Conservation (phyloP, 2,329 filamentous ascomycete genomes). For the Teratosphaeria destructans region DNA sequence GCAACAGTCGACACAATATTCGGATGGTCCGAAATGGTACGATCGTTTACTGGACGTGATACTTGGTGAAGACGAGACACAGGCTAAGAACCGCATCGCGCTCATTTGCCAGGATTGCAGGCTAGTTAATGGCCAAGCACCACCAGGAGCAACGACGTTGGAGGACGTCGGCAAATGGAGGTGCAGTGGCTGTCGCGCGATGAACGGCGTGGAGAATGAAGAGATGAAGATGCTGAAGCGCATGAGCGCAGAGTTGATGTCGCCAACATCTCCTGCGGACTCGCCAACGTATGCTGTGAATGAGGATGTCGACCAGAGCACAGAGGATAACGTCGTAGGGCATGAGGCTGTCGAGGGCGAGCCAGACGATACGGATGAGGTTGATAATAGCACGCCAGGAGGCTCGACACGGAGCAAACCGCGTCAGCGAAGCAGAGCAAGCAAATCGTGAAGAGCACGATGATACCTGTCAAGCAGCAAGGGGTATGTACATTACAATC, state of each 20-base stretch:
- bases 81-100: slow-evolving; percentile 79
- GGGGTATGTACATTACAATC: background rate
- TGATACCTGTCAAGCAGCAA: background rate
- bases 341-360: background rate
- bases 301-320: background rate
- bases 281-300: background rate
- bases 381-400: background rate
- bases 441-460: slow-evolving; percentile 1
- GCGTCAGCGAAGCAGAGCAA: background rate
- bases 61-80: slow-evolving; percentile 88
- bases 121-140: slow-evolving; percentile 90
- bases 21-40: slow-evolving; percentile 61
- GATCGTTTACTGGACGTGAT: slow-evolving; percentile 86
- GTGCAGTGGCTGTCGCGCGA: slow-evolving; percentile 71
- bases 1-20: slow-evolving; percentile 15
- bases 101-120: slow-evolving; percentile 75
- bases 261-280: slow-evolving; percentile 2
- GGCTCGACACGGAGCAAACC: background rate
- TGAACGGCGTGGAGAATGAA: slow-evolving; percentile 75
- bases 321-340: background rate
- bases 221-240: slow-evolving; percentile 61
- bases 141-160: slow-evolving; percentile 67
- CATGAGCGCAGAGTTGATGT: slow-evolving; percentile 29
- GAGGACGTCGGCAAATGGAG: slow-evolving; percentile 79
- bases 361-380: background rate